Base-by-base conservation (phyloP, 2,329 filamentous ascomycete genomes). In the Ambrosiella beaveri region DNA sequence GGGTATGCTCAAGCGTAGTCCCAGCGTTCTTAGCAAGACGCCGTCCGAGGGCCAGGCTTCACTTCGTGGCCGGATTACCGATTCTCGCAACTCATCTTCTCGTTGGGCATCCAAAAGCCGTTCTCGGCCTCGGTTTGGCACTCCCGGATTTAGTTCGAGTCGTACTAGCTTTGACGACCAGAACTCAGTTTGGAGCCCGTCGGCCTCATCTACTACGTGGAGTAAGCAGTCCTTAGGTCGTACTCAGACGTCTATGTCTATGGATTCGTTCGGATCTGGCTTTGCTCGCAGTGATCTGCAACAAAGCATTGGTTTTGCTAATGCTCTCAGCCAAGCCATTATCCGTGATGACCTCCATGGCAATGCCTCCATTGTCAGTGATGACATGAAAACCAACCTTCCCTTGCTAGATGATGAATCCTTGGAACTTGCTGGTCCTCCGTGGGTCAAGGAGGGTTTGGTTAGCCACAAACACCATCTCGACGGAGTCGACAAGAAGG, bases 401-500 rank as follows among this genome's bases (percentile, higher is more conserved):
- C 81, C 85, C 35, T 73, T 96, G 8, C 79, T 97, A 0, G 91
- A 96, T 65, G 93, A 97, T 65, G 93, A 98, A 66, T 88, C 85
- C 0, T 77, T 98, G 11, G 90, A 95, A 66, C 81, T 98, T 44
- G 82, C 86, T 9, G 93, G 93, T 27, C 88, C 93, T n/a, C 93
- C 93, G 0, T 98, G 93, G 93, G 85, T 94, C 36, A 98, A 98
- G 71, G 93, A 98, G 70, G 93, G 93, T 62, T 88, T 94, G 64
- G 75, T 97, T 17, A 91, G 91, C 64, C 91, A 98, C 73, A 97
- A 97, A 70, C 91, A 96, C 68, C 91, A 97, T 66, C 77, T 97
- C 2, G 91, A 97, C 67, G 82, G 87, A 3, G 77, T 88, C 40
- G 90, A 95, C 63, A 95, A 93, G 73, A 87, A 88, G 68, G 86